Conservation (phyloP, 2,329 filamentous ascomycete genomes). For the Ascosphaera aggregata region DNA sequence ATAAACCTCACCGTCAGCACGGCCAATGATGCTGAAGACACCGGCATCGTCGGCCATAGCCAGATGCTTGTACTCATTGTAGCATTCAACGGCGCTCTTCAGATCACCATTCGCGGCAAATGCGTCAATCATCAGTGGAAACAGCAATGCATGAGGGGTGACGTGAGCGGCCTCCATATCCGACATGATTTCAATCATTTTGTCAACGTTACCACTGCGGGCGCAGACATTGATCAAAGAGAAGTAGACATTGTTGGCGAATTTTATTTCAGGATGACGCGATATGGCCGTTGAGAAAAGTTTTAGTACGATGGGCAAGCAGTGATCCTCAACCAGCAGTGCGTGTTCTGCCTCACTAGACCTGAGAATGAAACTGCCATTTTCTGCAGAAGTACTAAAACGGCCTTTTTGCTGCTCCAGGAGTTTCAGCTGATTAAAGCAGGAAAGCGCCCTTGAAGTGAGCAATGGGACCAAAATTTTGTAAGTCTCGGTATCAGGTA, state of each 20-base stretch:
- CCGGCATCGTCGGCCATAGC: conserved; percentile 70
- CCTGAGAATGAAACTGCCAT: conserved; percentile 66
- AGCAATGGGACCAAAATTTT: conserved; percentile 67
- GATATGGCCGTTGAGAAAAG: conserved; percentile 58
- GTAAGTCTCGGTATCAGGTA: conserved; percentile 68
- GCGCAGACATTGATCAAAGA: conserved; percentile 74
- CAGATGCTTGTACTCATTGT: conserved; percentile 77
- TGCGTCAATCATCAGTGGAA: conserved; percentile 85
- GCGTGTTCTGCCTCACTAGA: conserved; percentile 74
- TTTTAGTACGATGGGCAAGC: conserved; percentile 62
- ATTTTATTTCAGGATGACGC: conserved; percentile 34
- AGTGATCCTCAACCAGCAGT: conserved; percentile 69
- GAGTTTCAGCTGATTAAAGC: conserved; percentile 44
- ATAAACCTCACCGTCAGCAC: conserved; percentile 67
- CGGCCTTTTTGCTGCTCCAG: conserved; percentile 65
- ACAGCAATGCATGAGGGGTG: conserved; percentile 55
- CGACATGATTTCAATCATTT: conserved; percentile 77
- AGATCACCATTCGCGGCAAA: conserved; percentile 67
- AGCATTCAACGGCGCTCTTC: conserved; percentile 74
- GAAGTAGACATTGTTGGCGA: conserved; percentile 65
- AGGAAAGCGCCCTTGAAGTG: conserved; percentile 57
- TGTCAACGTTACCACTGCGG: conserved; percentile 51
- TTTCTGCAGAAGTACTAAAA: conserved; percentile 65
- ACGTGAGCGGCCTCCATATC: conserved; percentile 69
- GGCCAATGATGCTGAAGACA: conserved; percentile 39